Conservation (phyloP, 768 basidiomycete species). For the Hemileccinum rubropunctum region DNA sequence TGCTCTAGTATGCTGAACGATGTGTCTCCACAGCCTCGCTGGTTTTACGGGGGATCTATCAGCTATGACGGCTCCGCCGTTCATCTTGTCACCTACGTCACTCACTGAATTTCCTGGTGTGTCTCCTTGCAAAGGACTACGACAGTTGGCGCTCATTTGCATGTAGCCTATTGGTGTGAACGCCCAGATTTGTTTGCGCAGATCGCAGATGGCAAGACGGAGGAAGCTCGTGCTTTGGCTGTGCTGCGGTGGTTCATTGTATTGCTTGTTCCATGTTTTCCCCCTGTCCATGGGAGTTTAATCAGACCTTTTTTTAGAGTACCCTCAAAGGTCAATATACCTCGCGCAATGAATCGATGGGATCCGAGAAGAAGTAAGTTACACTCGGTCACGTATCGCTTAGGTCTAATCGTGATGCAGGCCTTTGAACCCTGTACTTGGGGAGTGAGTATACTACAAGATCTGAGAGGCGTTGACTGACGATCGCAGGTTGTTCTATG, state of each 20-base stretch:
- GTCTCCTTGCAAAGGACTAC: slow-evolving; percentile 17
- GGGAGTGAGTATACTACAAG: slow-evolving; percentile 62
- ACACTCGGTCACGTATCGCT: not conserved
- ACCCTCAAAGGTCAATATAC: slow-evolving; percentile 96
- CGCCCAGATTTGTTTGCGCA: slow-evolving; percentile 86
- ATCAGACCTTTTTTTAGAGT: slow-evolving; percentile 42
- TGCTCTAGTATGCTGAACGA: slow-evolving; percentile 1
- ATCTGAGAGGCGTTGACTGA: not conserved
- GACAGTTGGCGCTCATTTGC: slow-evolving; percentile 4
- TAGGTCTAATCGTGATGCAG: slow-evolving; percentile 38
- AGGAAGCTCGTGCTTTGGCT: slow-evolving; percentile 70
- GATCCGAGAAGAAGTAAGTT: slow-evolving; percentile 93
- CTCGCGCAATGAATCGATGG: slow-evolving; percentile 91
- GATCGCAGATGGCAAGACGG: slow-evolving; percentile 73
- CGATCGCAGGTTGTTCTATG: slow-evolving; percentile 71
- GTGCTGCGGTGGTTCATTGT: slow-evolving; percentile 98
- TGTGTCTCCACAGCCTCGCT: slow-evolving; percentile 54
- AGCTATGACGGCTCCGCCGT: slow-evolving; percentile 79
- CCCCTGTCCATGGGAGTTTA: slow-evolving; percentile 1
- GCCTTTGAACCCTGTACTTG: slow-evolving; percentile 93
- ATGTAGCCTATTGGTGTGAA: slow-evolving; percentile 93
- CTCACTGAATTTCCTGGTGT: slow-evolving; percentile 89
- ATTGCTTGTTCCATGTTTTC: slow-evolving; percentile 1
- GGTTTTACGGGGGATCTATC: slow-evolving; percentile 88
- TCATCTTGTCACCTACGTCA: slow-evolving; percentile 89